Evolutionary conservation across 805 yeast genomes (phyloP).

Genomic region (Cyberlindnera suaveolens): DNA sequence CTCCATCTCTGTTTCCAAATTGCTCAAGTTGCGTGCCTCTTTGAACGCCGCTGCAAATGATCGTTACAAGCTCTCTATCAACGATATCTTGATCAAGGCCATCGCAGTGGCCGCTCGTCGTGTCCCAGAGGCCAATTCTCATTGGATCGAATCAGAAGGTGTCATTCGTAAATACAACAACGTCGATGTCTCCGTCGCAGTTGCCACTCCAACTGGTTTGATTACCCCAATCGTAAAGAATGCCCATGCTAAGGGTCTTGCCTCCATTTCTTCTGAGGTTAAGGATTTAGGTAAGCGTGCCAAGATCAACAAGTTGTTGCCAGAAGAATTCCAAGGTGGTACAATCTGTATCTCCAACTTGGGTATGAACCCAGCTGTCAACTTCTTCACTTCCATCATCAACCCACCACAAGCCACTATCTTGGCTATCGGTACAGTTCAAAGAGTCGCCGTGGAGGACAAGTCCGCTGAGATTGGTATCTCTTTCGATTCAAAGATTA

Average conservation of each 20-base stretch:
- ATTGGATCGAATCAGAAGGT: conserved; percentile 86
- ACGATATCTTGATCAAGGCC: conserved; percentile 92
- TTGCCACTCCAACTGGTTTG: conserved; percentile 95
- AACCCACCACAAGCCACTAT: conserved; percentile 97
- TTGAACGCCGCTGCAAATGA: conserved; percentile 82
- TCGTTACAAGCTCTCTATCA: conserved; percentile 84
- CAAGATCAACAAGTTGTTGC: conserved; percentile 83
- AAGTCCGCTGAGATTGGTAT: conserved; percentile 86
- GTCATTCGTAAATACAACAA: conserved; percentile 86
- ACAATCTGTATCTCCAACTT: conserved; percentile 96
- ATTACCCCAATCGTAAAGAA: conserved; percentile 92
- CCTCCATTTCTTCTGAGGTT: conserved; percentile 71
- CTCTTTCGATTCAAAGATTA: conserved; percentile 84
- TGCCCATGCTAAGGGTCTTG: conserved; percentile 84
- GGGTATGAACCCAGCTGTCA: conserved; percentile 97
- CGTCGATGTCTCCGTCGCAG: conserved; percentile 98
- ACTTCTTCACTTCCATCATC: conserved; percentile 89
- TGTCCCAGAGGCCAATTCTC: conserved; percentile 91
- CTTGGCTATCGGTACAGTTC: conserved; percentile 89
- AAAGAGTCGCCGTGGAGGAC: conserved; percentile 90
- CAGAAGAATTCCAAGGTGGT: conserved; percentile 99
- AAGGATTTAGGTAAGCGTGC: conserved; percentile 97
- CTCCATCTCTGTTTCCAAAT: conserved; percentile 77
- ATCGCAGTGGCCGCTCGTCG: conserved; percentile 82
- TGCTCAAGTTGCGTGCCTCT: conserved; percentile 86